Evolutionary conservation across 768 basidiomycete genomes (phyloP).

Genomic region (Lyophyllum shimeji): DNA sequence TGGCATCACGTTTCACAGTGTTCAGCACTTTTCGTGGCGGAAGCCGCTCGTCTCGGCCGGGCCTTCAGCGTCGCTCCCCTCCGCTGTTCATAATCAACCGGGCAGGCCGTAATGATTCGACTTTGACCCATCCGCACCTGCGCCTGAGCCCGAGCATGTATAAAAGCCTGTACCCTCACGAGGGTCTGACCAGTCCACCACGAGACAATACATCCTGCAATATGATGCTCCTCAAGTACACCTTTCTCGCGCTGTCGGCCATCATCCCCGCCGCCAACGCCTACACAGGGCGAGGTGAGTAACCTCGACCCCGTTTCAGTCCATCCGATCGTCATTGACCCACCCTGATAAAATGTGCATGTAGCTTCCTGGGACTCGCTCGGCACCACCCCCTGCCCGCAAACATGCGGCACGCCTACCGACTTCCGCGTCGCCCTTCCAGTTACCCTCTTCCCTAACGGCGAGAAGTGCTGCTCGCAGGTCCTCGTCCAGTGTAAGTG

Average conservation of each 20-base stretch:
- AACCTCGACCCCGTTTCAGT: too few species aligned
- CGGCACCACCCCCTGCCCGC: conserved; percentile 12
- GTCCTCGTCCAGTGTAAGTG: conserved; percentile 9
- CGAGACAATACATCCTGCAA: background rate
- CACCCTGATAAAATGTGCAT: background rate
- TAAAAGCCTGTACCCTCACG: background rate
- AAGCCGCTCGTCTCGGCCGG: background rate
- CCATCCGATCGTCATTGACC: too few species aligned
- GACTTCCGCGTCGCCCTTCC: conserved; percentile 14
- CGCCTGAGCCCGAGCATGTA: background rate
- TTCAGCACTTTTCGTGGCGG: background rate
- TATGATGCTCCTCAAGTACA: background rate
- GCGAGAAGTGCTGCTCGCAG: conserved; percentile 8
- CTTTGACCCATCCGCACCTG: background rate
- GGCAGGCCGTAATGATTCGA: background rate
- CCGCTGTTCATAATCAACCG: background rate
- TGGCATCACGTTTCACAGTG: background rate
- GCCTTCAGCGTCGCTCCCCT: background rate
- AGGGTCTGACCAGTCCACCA: background rate
- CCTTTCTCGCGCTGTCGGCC: background rate
- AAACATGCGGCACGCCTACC: conserved; percentile 3
- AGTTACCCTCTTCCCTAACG: conserved; percentile 10
- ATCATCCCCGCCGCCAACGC: background rate
- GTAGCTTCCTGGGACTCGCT: conserved; percentile 11
- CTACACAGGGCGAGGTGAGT: background rate